phyloP scores from a whole-genome alignment of 2,329 filamentous ascomycete genomes.

The Aspergillus phoenicis region DNA sequence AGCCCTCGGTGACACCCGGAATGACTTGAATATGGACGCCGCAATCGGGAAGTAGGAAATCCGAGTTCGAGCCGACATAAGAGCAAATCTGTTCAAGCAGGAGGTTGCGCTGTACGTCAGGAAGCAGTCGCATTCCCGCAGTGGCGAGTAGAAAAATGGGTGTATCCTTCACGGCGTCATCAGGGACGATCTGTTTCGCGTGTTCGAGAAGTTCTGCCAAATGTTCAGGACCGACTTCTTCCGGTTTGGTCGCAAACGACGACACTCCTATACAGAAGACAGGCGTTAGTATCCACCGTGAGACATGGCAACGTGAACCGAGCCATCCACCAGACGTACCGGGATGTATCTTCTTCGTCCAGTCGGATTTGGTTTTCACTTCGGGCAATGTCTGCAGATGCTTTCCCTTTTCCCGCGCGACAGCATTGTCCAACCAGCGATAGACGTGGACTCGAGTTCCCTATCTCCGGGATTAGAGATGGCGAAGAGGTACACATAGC shows the following conservation, averaged over 20 bases:
- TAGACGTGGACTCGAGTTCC: constrained; percentile 95
- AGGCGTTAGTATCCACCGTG: constrained; percentile 10
- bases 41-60: constrained; percentile 89
- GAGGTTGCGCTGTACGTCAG: constrained; percentile 69
- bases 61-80: constrained; percentile 74
- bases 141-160: constrained; percentile 95
- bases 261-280: constrained; percentile 64
- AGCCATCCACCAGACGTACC: constrained; percentile 52
- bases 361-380: constrained; percentile 79
- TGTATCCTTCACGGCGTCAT: constrained; percentile 75
- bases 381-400: constrained; percentile 72
- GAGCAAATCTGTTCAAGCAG: constrained; percentile 78
- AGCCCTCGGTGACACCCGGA: constrained; percentile 87
- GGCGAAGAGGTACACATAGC: background rate
- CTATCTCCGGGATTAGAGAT: constrained; percentile 31
- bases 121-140: constrained; percentile 87
- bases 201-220: constrained; percentile 78
- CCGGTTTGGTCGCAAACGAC: constrained; percentile 77
- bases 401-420: constrained; percentile 63
- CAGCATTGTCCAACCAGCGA: constrained; percentile 79
- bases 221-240: constrained; percentile 78
- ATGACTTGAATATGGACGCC: constrained; percentile 89
- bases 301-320: background rate
- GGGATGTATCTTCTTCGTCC: constrained; percentile 92
- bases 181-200: constrained; percentile 76